Evolutionary conservation across 148 eudicot genomes (phyloP), one percentile per base, ranked within the genome.

Genomic region (Silene latifolia): DNA sequence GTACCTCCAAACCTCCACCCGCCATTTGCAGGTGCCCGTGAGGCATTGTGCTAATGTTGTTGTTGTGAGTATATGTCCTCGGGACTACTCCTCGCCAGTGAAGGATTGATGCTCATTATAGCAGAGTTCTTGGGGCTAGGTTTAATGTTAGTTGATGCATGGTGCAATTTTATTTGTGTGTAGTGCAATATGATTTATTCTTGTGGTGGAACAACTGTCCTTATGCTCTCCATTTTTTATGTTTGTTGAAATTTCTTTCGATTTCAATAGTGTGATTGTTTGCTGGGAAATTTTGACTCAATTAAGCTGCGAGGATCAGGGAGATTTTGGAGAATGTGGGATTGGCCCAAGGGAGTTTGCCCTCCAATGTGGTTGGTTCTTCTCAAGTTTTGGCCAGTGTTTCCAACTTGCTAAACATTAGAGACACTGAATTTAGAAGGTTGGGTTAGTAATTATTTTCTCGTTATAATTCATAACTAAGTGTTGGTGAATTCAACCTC

Each of bases 381-480:
- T 86, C 94, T 56, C 96, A 93, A 84, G 97, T 91, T 82, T 74
- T 83, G 72, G 83, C 86, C n/a, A 78, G 72, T 67, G 82, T 80
- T 71, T 75, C 86, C 54, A 83, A 83, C 77, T 81, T 89, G 77
- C 76, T 91, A 84, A 92, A 95, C 73, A 90, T 92, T 71, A 90
- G 99, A 84, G 99, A 95, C 80, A 95, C 98, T 9, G 99, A 95
- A 82, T 76, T 92, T 72, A 95, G 96, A 80, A 95, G 99, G 99
- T n/a, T 92, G 78, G 63, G 74, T 72, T 60, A 44, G 25, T 23
- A 44, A 19, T 67, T 24, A 12, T 32, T 59, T 0, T n/a, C n/a
- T n/a, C n/a, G 13, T 8, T 46, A 39, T 10, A 5, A 23, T 71
- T 58, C 15, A 5, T 32, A 48, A 48, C 13, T 27, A 70, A 70